phyloP scores from a whole-genome alignment of 345 rosid species.

The Eucalyptus cloeziana region DNA sequence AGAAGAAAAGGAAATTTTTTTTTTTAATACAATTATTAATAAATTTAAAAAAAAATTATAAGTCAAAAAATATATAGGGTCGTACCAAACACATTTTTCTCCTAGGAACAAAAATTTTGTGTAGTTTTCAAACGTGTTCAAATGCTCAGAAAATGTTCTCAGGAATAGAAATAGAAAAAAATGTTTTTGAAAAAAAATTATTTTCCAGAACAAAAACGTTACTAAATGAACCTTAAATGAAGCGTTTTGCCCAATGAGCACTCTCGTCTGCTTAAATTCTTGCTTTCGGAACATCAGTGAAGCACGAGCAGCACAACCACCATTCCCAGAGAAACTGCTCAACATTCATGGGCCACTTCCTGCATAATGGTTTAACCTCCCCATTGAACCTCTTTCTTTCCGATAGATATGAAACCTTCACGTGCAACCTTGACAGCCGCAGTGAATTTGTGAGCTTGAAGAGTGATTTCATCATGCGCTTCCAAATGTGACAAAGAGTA shows the following conservation, averaged over 20 bases:
- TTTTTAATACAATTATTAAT: too few relatives aligned
- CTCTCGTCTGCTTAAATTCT: background rate
- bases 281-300: background rate
- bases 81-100: too few relatives aligned
- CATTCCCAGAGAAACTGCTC: background rate
- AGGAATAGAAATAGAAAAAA: too few relatives aligned
- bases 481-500: background rate
- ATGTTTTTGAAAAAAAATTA: too few relatives aligned
- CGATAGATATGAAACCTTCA: background rate
- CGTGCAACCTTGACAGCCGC: background rate
- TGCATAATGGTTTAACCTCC: background rate
- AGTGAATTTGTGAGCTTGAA: background rate
- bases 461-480: background rate
- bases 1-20: too few relatives aligned
- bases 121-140: rapidly evolving
- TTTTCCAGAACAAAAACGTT: rapidly evolving
- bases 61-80: too few relatives aligned
- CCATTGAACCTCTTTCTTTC: background rate
- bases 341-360: background rate
- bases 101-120: too few relatives aligned
- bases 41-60: too few relatives aligned
- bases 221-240: background rate
- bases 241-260: background rate
- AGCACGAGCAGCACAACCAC: background rate
- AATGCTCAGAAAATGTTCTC: too few relatives aligned